Evolutionary conservation across 345 rosid species (phyloP), one percentile per base, ranked within the genome.

Genomic region (Theobroma cacao): DNA sequence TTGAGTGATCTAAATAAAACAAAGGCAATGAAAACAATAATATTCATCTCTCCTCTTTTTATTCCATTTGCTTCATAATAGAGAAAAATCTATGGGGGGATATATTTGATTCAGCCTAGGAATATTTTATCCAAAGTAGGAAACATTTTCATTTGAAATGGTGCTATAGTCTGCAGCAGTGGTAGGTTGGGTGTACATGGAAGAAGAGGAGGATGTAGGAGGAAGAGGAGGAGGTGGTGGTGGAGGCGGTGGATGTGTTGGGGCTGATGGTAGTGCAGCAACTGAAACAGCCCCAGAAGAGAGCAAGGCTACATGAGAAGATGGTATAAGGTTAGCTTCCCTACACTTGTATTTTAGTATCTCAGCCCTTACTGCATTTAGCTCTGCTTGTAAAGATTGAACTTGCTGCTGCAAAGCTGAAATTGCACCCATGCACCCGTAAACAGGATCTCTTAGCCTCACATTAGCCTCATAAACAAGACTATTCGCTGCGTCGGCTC

Each of bases 341-440:
- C 90, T 86, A 80, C 87, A 92, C 77, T 91, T 93, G 89, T 88
- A 92, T 81, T 90, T 95, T 50, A 92, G 81, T 50, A 96, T 91
- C 84, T 96, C 98, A 3, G 89, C 73, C 83, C 97, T 88, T 50
- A 92, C 92, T 41, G 92, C 92, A 63, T 86, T 87, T 58, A 96
- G 87, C 81, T 96, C 97, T 30, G 89, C 82, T 85, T 94, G 94
- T 77, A 96, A 85, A 53, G 91, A 82, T 83, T 96, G 98, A 43
- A 96, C 82, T 86, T 93, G 97, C 48, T 96, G 99, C 55, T 96
- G 98, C 76, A 96, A 82, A 50, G 95, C 88, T 71, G 97, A 96
- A 50, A 96, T 93, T 76, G 97, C 99, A 53, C 99, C 99, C 97
- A 92, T 90, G 88, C 99, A 93, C 9, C 99, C 99, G 71, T 96